A percentile compares a stretch with the other conserved stretches of the same genome.
These are phyloP conservation scores for Lepidium africanum DNA, from an alignment of 345 rosid genomes.

Conservation along the genomic window DNA sequence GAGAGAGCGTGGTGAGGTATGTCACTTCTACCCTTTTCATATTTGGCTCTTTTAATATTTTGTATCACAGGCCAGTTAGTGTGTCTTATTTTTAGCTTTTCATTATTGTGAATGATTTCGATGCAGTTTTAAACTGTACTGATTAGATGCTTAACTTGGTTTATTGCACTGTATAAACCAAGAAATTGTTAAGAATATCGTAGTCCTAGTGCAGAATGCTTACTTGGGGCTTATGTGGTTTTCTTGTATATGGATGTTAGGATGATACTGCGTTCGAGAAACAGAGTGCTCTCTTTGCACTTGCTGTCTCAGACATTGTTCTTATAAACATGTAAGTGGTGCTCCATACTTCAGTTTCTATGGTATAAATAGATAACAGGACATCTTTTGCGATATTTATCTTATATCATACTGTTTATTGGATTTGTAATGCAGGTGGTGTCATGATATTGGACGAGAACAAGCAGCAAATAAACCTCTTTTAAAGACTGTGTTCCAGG, in stretches of 20 bases:
- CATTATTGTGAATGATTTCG: background rate
- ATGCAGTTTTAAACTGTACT: background rate
- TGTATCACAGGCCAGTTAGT: background rate
- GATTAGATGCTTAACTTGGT: background rate
- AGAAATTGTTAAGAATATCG: background rate
- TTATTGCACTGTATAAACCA: background rate
- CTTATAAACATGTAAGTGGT: slow-evolving; percentile 88
- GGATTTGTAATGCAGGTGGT: slow-evolving; percentile 68
- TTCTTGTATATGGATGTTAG: slow-evolving; percentile 33
- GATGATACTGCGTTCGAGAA: slow-evolving; percentile 99
- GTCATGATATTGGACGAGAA: slow-evolving; percentile 99
- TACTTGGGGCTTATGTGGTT: background rate
- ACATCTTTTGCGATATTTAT: background rate
- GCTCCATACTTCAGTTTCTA: background rate
- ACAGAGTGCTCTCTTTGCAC: slow-evolving; percentile 98
- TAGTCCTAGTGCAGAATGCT: background rate
- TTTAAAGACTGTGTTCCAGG: slow-evolving; percentile 98
- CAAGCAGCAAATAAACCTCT: slow-evolving; percentile 99
- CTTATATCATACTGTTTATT: background rate
- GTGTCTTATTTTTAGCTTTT: background rate
- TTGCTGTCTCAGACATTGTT: slow-evolving; percentile 97
- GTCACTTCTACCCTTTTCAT: background rate
- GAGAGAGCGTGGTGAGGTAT: slow-evolving; percentile 99
- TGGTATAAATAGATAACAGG: background rate
- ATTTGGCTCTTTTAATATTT: background rate